A percentile compares a stretch with the other conserved stretches of the same genome.
phyloP scores from a whole-genome alignment of 768 basidiomycete genomes.

The Tulasnella sp. region DNA sequence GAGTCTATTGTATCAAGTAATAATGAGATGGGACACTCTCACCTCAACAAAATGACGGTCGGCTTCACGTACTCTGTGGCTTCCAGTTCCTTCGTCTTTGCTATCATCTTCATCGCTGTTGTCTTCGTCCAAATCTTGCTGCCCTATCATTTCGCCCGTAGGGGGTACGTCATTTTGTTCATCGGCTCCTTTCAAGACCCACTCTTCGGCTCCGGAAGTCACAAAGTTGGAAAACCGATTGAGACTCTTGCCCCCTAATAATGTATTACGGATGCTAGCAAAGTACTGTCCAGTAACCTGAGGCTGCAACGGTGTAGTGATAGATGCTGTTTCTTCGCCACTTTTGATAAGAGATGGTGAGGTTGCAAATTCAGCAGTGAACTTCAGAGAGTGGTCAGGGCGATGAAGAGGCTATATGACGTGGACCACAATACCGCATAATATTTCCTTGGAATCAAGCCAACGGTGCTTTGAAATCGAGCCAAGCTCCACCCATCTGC shows the following conservation, averaged over 20 bases:
- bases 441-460: constrained; percentile 55
- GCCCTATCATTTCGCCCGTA: neutral
- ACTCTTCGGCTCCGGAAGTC: constrained; percentile 74
- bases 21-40: constrained; percentile 25
- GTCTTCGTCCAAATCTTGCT: no score
- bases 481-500: constrained; percentile 76
- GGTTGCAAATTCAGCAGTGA: constrained; percentile 48
- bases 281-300: constrained; percentile 28
- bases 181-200: constrained; percentile 49
- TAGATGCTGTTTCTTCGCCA: neutral
- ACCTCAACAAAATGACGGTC: constrained; percentile 60
- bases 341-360: constrained; percentile 29
- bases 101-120: neutral
- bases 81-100: neutral
- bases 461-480: constrained; percentile 40
- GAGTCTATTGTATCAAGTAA: neutral
- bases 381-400: constrained; percentile 29
- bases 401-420: neutral
- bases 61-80: constrained; percentile 30
- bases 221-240: constrained; percentile 83
- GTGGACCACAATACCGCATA: constrained; percentile 53
- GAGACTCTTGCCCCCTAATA: constrained; percentile 63
- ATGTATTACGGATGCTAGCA: constrained; percentile 27
- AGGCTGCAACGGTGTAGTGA: constrained; percentile 9
- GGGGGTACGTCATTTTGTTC: constrained; percentile 27